Evolutionary conservation across 1,139 yeast genomes (phyloP).

Genomic region (Suhomyces choctaworum): DNA sequence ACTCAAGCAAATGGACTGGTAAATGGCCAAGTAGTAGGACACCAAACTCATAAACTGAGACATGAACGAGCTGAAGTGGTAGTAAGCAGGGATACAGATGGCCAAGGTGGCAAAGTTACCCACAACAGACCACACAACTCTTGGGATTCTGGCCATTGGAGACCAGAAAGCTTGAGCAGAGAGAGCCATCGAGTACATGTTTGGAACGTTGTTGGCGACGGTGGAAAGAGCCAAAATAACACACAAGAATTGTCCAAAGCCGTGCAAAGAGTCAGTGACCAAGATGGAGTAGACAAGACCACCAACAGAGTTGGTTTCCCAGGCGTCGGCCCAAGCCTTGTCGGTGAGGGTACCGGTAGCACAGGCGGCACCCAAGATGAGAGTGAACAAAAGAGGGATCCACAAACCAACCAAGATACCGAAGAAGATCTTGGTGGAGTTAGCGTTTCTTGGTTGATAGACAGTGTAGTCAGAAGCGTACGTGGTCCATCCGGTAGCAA

Average conservation of each 20-base stretch:
- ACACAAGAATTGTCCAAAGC: slow-evolving; percentile 88
- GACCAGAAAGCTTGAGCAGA: slow-evolving; percentile 85
- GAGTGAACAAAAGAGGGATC: slow-evolving; percentile 68
- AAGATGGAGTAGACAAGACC: slow-evolving; percentile 79
- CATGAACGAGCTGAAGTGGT: slow-evolving; percentile 70
- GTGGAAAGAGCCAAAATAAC: slow-evolving; percentile 81
- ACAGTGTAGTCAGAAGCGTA: slow-evolving; percentile 92
- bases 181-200: slow-evolving; percentile 85
- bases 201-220: slow-evolving; percentile 87
- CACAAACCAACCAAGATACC: slow-evolving; percentile 64
- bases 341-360: slow-evolving; percentile 60
- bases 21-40: slow-evolving; percentile 88
- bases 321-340: slow-evolving; percentile 51
- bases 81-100: slow-evolving; percentile 85
- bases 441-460: slow-evolving; percentile 69
- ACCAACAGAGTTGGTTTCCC: slow-evolving; percentile 63
- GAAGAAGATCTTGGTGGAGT: slow-evolving; percentile 58
- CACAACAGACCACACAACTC: slow-evolving; percentile 74
- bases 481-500: slow-evolving; percentile 94
- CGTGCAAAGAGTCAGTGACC: slow-evolving; percentile 77
- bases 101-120: slow-evolving; percentile 81
- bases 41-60: slow-evolving; percentile 85
- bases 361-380: slow-evolving; percentile 86
- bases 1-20: slow-evolving; percentile 66
- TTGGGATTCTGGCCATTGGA: slow-evolving; percentile 68